Evolutionary conservation across 2,329 filamentous ascomycete genomes (phyloP), one percentile per base, ranked within the genome.

Genomic region (Microthyrium microscopicum): DNA sequence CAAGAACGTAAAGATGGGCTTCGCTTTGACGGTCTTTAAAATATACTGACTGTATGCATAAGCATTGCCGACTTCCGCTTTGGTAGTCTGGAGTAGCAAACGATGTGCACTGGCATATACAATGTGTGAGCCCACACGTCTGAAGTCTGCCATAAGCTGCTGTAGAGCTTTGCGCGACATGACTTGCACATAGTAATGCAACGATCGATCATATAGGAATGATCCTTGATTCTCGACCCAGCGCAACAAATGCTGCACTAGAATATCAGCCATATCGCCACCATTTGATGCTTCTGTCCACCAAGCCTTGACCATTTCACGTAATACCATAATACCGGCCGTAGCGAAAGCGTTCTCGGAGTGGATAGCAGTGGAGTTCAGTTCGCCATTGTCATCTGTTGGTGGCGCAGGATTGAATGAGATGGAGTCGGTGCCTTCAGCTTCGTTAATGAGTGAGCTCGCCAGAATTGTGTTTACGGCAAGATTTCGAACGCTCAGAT

Each of bases 281-380:
- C 84, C 83, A 40, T 73, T 74, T 50, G 82, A 89, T 5, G 89
- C 91, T 54, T 98, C 87, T 1, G 77, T 70, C 89, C 89, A 98
- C 91, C 91, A 99, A 3, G 81, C 72, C 53, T 94, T 93, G 44
- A 99, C 89, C 85, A 99, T 94, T 46, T 95, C 91, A 11, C 89
- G 77, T 3, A 99, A 65, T 1, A 98, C 89, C 5, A 77, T 70
- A 4, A 95, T 80, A 35, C 84, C 82, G 3, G 87, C 84, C 31
- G 83, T 80, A n/a, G 87, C 77, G 51, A 98, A 98, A 0, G 87
- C 82, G 39, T 78, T 89, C 40, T 93, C 84, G 0, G 84, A 81
- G 40, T 81, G 79, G 5, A 92, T 69, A 13, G 76, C 67, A 0
- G 68, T 62, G 0, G 73, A 76, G 37, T 77, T 73, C n/a, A n/a